phyloP scores from a whole-genome alignment of 441 rosid genomes.

The Populus hybrid region DNA sequence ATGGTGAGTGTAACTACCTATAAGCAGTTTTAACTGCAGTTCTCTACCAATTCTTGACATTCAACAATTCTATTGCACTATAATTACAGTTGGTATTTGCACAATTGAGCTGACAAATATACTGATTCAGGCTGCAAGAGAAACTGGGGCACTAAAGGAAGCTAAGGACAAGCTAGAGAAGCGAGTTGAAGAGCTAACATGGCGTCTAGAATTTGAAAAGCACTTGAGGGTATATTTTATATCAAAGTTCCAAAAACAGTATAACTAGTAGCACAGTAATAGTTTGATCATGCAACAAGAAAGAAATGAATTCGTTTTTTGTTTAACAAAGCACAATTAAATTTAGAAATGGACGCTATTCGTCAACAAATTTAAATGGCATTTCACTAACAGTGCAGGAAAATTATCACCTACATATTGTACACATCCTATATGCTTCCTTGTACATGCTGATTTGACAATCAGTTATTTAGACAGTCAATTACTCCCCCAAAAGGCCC shows the following conservation, averaged over 20 bases:
- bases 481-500: background rate
- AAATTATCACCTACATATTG: background rate
- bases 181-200: slow-evolving; percentile 69
- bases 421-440: background rate
- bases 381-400: background rate
- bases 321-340: background rate
- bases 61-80: background rate
- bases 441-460: background rate
- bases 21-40: slow-evolving; percentile 5
- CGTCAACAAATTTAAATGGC: background rate
- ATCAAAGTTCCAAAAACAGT: background rate
- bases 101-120: slow-evolving; percentile 2
- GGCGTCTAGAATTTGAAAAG: slow-evolving; percentile 70
- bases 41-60: background rate
- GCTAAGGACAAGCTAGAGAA: slow-evolving; percentile 81
- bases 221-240: slow-evolving; percentile 49
- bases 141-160: slow-evolving; percentile 77
- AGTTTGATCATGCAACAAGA: background rate
- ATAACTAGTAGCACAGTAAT: background rate
- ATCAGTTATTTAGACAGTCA: background rate
- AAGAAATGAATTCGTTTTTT: background rate
- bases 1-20: slow-evolving; percentile 40
- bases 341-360: background rate
- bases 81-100: background rate
- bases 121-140: slow-evolving; percentile 68